Base-by-base conservation (phyloP, 2,329 filamentous ascomycete species). In the Colletotrichum sp. region DNA sequence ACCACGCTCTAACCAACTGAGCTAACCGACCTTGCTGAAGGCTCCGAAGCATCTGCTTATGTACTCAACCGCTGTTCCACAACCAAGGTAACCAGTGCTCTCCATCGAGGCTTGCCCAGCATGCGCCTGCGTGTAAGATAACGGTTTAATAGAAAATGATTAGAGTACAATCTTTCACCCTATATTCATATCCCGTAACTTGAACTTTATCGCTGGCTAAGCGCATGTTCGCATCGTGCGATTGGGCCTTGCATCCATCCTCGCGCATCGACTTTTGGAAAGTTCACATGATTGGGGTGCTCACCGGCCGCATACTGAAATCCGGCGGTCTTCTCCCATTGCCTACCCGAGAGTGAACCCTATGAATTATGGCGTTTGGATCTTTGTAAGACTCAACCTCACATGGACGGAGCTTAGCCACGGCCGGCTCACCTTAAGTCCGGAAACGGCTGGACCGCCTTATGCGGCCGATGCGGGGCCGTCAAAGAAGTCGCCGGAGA, bases 41-140 rank as follows among this genome's bases (percentile, higher is more conserved):
- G 0, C 3, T 5, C 3, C 3, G 4, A 8, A 39, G 5, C 0
- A 39, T 0, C 36, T 9, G 7, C 0, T 5, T 7, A 39, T 39
- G 2, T 39, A 3, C 36, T 2, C 16, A 39, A 1, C 8, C 2
- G 1, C 16, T 2, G 16, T 1, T 3, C 1, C 36, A 18, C 16
- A 6, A 9, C 36, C 32, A 34, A 34, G 32, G 26, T 26, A 26
- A 26, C 26, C 26, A 26, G 26, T 28, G 26, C 6, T 7, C 6
- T 28, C 6, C 26, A 28, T 28, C 6, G 26, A n/a, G 39, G 39
- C 39, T 18, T 43, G 39, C 3, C 39, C 39, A n/a, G 8, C 5
- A 43, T n/a, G 18, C 39, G 39, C 16, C 18, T 5, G 39, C 8
- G 1, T 43, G 39, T 3, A 43, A 18, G 39, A 43, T 2, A 0